These are phyloP conservation scores for Ceratobasidium sp. DNA, from an alignment of 1,284 basidiomycete species.

Conservation along the genomic window DNA sequence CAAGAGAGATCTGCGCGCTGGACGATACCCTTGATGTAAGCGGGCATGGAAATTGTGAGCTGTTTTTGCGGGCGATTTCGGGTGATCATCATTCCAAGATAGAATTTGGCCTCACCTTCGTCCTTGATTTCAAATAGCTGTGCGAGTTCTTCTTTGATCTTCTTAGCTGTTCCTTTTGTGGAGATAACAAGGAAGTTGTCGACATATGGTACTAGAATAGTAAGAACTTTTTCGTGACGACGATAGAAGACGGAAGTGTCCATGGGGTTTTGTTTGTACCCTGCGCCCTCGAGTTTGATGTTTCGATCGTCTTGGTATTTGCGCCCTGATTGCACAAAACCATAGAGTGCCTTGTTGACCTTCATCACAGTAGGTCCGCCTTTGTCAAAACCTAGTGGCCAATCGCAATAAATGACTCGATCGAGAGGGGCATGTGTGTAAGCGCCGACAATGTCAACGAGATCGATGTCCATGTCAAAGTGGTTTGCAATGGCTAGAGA, in stretches of 20 bases:
- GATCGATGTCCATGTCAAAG: neutral
- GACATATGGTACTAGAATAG: slow-evolving; percentile 5
- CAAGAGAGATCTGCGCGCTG: slow-evolving; percentile 9
- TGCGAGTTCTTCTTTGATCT: neutral
- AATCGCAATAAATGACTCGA: neutral
- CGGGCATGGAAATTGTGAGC: slow-evolving; percentile 21
- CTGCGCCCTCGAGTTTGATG: neutral
- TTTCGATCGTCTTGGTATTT: neutral
- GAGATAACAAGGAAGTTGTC: slow-evolving; percentile 24
- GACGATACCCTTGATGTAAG: slow-evolving; percentile 40
- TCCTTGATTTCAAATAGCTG: slow-evolving; percentile 28
- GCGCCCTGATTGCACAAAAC: neutral
- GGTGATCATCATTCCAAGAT: slow-evolving; percentile 38
- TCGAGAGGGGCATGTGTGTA: slow-evolving; percentile 8
- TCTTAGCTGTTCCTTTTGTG: neutral
- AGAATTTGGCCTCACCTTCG: slow-evolving; percentile 38
- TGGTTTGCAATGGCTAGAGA: neutral
- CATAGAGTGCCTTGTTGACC: slow-evolving; percentile 6
- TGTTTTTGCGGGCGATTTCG: neutral
- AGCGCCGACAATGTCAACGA: neutral
- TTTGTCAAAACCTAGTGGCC: neutral
- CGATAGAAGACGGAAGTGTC: neutral
- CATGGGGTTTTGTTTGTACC: neutral
- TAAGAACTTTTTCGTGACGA: neutral
- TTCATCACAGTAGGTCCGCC: slow-evolving; percentile 17